These are phyloP conservation scores for Amauroascus verrucosus DNA, from an alignment of 2,329 filamentous ascomycete species.

Conservation along the genomic window DNA sequence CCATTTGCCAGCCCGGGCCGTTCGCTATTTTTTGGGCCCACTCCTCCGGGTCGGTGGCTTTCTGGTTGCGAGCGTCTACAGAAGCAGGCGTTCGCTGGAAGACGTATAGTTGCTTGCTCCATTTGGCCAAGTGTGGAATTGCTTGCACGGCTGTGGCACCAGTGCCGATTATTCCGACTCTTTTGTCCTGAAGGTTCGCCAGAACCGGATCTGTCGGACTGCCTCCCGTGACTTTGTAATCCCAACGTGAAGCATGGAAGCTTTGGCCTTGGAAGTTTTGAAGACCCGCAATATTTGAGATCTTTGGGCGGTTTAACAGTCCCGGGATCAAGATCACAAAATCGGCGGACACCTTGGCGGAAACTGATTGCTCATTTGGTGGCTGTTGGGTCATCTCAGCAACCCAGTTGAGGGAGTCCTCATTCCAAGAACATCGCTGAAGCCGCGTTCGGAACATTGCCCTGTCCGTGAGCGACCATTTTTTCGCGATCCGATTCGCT, in stretches of 20 bases:
- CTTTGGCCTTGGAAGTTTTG: slow-evolving; percentile 32
- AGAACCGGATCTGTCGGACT: slow-evolving; percentile 20
- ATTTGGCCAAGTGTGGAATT: slow-evolving; percentile 33
- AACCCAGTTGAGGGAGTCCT: slow-evolving; percentile 27
- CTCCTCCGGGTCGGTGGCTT: slow-evolving; percentile 12
- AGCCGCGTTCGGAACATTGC: slow-evolving; percentile 42
- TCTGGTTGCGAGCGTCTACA: slow-evolving; percentile 19
- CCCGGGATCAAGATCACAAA: slow-evolving; percentile 35
- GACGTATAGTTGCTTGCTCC: slow-evolving; percentile 30
- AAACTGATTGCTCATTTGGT: background rate
- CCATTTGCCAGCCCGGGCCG: slow-evolving; percentile 21
- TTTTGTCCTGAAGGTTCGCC: slow-evolving; percentile 32
- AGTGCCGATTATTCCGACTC: slow-evolving; percentile 37
- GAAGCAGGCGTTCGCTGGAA: slow-evolving; percentile 37
- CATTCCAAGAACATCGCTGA: slow-evolving; percentile 40
- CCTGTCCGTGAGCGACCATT: slow-evolving; percentile 34
- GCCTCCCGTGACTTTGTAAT: slow-evolving; percentile 35
- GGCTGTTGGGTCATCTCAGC: slow-evolving; percentile 17
- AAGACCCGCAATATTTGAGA: slow-evolving; percentile 36
- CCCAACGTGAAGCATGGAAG: slow-evolving; percentile 39
- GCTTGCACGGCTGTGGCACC: slow-evolving; percentile 37
- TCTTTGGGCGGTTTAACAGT: slow-evolving; percentile 35
- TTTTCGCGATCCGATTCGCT: slow-evolving; percentile 36
- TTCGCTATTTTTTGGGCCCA: slow-evolving; percentile 12
- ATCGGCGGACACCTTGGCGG: slow-evolving; percentile 25